Evolutionary conservation across 2,329 filamentous ascomycete species (phyloP).

Genomic region (Trichoderma sp.): DNA sequence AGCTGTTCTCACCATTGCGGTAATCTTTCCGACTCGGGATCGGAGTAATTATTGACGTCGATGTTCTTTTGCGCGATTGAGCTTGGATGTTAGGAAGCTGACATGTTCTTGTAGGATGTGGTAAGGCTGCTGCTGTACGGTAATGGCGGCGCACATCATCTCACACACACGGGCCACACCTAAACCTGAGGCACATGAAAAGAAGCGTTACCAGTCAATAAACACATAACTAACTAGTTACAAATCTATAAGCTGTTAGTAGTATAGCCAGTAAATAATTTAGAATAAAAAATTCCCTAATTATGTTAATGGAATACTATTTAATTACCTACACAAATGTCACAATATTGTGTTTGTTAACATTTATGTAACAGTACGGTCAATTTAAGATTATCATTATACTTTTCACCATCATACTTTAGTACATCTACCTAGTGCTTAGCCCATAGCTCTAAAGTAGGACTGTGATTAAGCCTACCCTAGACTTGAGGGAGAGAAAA

Average conservation of each 20-base stretch:
- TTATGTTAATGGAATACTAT: background rate
- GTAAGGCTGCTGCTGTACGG: background rate
- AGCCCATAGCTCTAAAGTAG: no score
- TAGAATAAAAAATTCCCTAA: fast-evolving
- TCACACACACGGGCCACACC: no score
- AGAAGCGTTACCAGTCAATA: background rate
- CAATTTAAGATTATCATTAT: background rate
- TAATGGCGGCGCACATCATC: background rate
- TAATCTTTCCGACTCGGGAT: background rate
- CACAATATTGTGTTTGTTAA: background rate
- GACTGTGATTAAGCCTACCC: background rate
- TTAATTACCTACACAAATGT: no score
- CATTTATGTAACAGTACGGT: background rate
- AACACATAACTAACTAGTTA: no score
- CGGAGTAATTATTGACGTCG: background rate
- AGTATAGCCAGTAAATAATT: background rate
- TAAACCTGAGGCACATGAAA: background rate
- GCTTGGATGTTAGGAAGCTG: background rate
- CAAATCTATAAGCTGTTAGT: background rate
- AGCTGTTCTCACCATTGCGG: background rate
- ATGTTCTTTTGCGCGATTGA: background rate
- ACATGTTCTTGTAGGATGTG: background rate
- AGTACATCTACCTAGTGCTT: background rate
- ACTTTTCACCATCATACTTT: background rate
- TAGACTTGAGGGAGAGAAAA: background rate